Percentiles rank a stretch among this genome's conserved stretches.
Evolutionary conservation across 1,284 basidiomycete genomes (phyloP).

Genomic region (Irpex lacteus): DNA sequence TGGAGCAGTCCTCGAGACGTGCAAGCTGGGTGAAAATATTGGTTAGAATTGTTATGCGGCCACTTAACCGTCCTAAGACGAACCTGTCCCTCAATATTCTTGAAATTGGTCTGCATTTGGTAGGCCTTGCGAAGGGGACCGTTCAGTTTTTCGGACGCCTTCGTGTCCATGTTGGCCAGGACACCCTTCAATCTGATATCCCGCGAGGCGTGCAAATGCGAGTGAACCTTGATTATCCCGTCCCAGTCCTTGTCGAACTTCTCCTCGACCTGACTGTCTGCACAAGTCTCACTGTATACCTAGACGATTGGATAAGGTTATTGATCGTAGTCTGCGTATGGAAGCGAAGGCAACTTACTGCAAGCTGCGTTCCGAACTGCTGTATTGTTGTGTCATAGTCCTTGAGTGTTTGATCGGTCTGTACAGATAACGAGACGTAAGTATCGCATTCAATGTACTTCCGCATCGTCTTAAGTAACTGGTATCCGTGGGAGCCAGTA

Average conservation of each 20-base stretch:
- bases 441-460: constrained; percentile 18
- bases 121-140: constrained; percentile 24
- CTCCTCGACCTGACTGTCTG: neutral
- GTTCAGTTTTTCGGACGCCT: constrained; percentile 25
- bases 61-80: neutral
- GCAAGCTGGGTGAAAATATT: no score
- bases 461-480: constrained; percentile 13
- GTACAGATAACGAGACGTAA: constrained; percentile 17
- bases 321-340: no score
- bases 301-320: no score
- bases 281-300: no score
- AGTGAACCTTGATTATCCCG: constrained; percentile 21
- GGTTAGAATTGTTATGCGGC: no score
- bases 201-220: constrained; percentile 18
- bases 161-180: constrained; percentile 19
- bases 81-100: constrained; percentile 25
- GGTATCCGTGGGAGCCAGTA: constrained; percentile 6
- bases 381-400: neutral
- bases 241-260: constrained; percentile 29
- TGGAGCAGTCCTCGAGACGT: no score
- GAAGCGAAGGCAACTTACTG: neutral
- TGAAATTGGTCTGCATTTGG: constrained; percentile 29
- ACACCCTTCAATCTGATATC: constrained; percentile 25
- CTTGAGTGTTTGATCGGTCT: constrained; percentile 20
- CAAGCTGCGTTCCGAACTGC: constrained; percentile 6